A percentile compares a stretch with the other conserved stretches of the same genome.
Evolutionary conservation across 2,329 filamentous ascomycete species (phyloP).

Genomic region (Pseudogymnoascus sp.): DNA sequence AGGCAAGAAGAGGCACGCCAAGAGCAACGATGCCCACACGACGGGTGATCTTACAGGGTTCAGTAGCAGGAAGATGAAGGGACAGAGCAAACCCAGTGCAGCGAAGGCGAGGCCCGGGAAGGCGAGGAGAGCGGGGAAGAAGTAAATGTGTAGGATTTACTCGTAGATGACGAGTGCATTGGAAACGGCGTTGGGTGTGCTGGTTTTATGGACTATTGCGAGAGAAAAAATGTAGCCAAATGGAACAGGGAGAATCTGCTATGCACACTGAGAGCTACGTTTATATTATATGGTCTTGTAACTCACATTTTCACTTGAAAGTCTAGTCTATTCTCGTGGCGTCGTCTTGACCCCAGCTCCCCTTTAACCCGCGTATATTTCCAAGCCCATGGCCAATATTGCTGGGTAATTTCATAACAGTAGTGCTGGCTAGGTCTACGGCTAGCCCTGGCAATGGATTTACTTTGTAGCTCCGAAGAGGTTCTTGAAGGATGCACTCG

Average conservation of each 20-base stretch:
- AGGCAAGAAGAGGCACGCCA: conserved; percentile 85
- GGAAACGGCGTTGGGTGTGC: background rate
- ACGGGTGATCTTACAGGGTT: conserved; percentile 76
- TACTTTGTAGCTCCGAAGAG: background rate
- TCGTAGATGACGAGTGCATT: background rate
- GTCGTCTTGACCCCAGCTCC: no score
- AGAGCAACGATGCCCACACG: conserved; percentile 83
- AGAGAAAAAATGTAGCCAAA: conserved; percentile 3
- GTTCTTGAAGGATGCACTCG: background rate
- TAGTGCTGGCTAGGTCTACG: background rate
- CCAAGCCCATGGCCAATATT: no score
- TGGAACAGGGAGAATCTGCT: conserved; percentile 1
- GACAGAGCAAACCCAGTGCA: conserved; percentile 16
- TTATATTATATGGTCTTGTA: background rate
- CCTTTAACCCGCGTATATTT: no score
- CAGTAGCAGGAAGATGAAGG: conserved; percentile 81
- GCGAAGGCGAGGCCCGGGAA: conserved; percentile 43
- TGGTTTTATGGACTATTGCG: background rate
- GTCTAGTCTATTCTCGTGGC: no score
- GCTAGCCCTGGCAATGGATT: background rate
- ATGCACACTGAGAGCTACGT: background rate
- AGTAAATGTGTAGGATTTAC: conserved; percentile 14
- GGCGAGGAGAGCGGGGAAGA: conserved; percentile 29
- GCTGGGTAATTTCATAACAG: background rate
- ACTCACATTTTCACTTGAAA: background rate